Percentiles rank a stretch among this genome's conserved stretches.
Conservation (phyloP, 306 rosid species). For the Sicyos baderoa region DNA sequence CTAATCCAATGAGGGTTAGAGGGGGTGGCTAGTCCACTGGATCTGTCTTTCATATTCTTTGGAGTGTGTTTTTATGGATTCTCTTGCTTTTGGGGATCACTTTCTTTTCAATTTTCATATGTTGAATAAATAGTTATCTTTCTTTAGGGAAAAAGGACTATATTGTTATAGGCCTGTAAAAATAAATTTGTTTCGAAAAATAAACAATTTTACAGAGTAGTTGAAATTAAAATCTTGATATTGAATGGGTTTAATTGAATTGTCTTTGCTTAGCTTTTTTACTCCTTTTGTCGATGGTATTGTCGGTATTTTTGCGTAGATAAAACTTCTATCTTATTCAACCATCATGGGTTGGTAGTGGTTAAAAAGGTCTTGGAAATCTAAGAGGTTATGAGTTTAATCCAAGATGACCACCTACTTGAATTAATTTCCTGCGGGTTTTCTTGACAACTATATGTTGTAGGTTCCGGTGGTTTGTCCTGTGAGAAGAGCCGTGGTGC, state of each 20-base stretch:
- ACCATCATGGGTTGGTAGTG: no score
- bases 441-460: no score
- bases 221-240: neutral
- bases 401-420: no score
- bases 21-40: neutral
- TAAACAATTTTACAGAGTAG: neutral
- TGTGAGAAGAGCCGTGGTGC: no score
- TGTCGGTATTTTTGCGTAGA: neutral
- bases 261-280: no score
- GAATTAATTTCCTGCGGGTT: no score
- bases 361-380: no score
- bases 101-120: neutral
- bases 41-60: neutral
- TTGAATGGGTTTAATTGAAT: no score
- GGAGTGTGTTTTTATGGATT: neutral
- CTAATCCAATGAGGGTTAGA: neutral
- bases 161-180: neutral
- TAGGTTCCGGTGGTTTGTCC: no score
- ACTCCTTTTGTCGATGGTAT: neutral
- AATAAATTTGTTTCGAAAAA: neutral
- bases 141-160: neutral
- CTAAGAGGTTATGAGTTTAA: no score
- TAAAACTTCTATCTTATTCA: neutral
- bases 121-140: neutral
- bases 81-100: neutral